Evolutionary conservation across 2,329 filamentous ascomycete species (phyloP).

Genomic region (Curvularia spicifera): DNA sequence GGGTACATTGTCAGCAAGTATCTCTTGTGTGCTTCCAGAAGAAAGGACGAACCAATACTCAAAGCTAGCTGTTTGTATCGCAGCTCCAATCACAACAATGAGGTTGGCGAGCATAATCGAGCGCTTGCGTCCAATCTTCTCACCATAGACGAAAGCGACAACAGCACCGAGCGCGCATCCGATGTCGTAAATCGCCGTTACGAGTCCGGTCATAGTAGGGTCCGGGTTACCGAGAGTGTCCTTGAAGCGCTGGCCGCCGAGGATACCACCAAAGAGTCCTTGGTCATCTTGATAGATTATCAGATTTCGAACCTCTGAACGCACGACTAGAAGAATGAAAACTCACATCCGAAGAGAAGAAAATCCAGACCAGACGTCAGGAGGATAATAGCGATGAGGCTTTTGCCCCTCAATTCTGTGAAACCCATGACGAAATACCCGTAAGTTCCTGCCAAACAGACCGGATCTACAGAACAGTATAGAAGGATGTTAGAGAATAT

Average conservation of each 20-base stretch:
- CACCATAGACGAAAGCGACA: slow-evolving; percentile 55
- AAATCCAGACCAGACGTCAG: slow-evolving; percentile 26
- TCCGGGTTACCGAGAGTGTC: slow-evolving; percentile 21
- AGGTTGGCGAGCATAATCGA: slow-evolving; percentile 63
- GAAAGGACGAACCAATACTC: slow-evolving; percentile 23
- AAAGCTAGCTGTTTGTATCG: slow-evolving; percentile 41
- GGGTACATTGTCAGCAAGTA: not conserved
- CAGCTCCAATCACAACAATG: slow-evolving; percentile 43
- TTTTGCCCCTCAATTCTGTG: slow-evolving; percentile 22
- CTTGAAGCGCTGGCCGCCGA: slow-evolving; percentile 33
- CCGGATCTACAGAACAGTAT: not conserved
- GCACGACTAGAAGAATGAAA: not conserved
- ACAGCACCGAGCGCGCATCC: slow-evolving; percentile 53
- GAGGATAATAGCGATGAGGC: slow-evolving; percentile 21
- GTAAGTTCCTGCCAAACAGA: not conserved
- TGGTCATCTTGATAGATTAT: slow-evolving; percentile 27
- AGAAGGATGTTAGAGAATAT: not conserved
- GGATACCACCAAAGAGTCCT: slow-evolving; percentile 35
- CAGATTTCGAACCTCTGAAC: not conserved
- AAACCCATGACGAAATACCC: slow-evolving; percentile 14
- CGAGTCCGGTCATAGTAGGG: slow-evolving; percentile 42
- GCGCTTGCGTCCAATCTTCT: slow-evolving; percentile 61
- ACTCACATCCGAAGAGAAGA: slow-evolving; percentile 25
- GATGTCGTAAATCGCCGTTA: slow-evolving; percentile 48
- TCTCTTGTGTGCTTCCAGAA: not conserved